A percentile compares a stretch with the other conserved stretches of the same genome.
These are phyloP conservation scores for Lunularia cruciata DNA, from an alignment of 225 moss, liverwort and hornwort species.

Conservation along the genomic window DNA sequence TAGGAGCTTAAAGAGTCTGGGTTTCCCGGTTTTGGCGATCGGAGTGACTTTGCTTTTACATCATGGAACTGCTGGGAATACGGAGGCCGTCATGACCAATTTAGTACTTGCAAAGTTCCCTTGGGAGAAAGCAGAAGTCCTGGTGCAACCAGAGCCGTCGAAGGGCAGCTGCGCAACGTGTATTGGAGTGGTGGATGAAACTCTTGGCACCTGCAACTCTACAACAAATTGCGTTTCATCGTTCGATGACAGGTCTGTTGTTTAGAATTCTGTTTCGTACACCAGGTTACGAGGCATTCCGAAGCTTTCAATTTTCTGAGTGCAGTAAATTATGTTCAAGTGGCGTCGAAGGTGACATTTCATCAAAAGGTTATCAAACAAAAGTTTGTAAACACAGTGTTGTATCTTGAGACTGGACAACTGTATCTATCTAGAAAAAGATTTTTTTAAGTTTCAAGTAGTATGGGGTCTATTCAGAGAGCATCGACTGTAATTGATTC, in stretches of 20 bases:
- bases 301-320: neutral
- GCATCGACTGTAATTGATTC: too few species aligned
- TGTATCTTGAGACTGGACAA: too few species aligned
- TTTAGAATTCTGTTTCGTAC: too few species aligned
- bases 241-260: conserved; percentile 82
- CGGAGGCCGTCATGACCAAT: neutral
- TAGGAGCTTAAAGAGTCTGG: neutral
- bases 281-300: too few species aligned
- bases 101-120: conserved; percentile 16
- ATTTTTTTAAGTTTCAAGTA: conserved; percentile 14
- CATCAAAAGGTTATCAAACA: neutral
- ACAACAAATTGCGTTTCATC: conserved; percentile 79
- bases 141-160: conserved; percentile 53
- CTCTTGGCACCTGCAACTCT: conserved; percentile 73
- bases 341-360: neutral
- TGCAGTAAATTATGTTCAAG: too few species aligned
- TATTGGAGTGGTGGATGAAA: conserved; percentile 93
- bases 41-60: conserved; percentile 4
- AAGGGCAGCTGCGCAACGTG: conserved; percentile 79
- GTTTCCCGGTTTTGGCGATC: conserved; percentile 5
- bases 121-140: conserved; percentile 30
- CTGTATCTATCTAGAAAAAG: neutral
- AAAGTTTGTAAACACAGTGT: too few species aligned
- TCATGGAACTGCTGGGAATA: conserved; percentile 1
- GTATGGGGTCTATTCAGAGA: too few species aligned